Evolutionary conservation across 2,329 filamentous ascomycete species (phyloP), one percentile per base, ranked within the genome.

Genomic region (Claviceps pusilla): DNA sequence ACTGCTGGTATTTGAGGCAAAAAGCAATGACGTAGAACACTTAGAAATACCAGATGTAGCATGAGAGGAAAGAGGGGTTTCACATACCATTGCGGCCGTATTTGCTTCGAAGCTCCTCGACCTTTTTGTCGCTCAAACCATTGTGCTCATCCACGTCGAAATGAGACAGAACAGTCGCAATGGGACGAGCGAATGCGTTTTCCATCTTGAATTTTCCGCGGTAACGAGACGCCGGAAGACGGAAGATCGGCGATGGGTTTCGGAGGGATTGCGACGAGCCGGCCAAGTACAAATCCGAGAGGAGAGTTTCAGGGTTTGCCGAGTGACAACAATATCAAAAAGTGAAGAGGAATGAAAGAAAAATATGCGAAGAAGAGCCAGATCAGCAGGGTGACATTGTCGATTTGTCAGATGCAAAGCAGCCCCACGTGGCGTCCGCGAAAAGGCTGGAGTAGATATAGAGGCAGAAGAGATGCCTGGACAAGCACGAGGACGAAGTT

Each of bases 11-110:
- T 33, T 7, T 33, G 29, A 41, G 16, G 45, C 45, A 31, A 16
- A 41, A 41, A 24, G 24, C 39, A 48, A 10, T 29, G 35, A 45
- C 37, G 55, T 24, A 24, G 24, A 24, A 24, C 24, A 24, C 24
- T 35, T 24, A 48, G 42, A 35, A 47, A 56, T 50, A 57, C 53
- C 48, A 45, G 53, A 24, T 54, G 50, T 24, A 41, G 19, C 50
- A 35, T 10, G 1, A 47, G 31, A 29, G 16, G 28, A 54, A 24
- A 2, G 11, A n/a, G n/a, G 39, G 24, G 39, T 39, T 66, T 37
- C 31, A 52, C 77, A 57, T 72, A 86, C 83, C 75, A 75, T 86
- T 86, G 65, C 76, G 80, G 58, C 83, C 83, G 65, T 84, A 68
- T 69, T 82, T 83, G 51, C 69, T 68, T 59, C 78, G 75, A 59